Conservation (phyloP, 305 asterid genomes). For the Fraxinus latifolia region DNA sequence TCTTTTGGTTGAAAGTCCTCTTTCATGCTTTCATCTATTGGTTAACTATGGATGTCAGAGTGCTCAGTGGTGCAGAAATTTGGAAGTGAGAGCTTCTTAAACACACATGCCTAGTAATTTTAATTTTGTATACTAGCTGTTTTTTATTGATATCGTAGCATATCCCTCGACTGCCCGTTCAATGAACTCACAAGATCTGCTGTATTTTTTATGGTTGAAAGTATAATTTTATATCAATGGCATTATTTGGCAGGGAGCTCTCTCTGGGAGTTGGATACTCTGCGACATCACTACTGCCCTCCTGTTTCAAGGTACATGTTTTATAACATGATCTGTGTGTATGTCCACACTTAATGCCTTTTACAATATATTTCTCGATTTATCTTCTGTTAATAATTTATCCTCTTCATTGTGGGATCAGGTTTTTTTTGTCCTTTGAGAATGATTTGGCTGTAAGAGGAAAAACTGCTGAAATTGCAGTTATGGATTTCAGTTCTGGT, state of each 20-base stretch:
- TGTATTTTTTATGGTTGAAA: background rate
- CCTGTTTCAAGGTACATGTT: conserved; percentile 68
- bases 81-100: background rate
- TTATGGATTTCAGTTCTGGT: conserved; percentile 82
- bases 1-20: background rate
- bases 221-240: conserved; percentile 5
- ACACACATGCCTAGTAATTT: background rate
- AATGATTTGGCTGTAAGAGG: conserved; percentile 71
- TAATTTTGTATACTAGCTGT: background rate
- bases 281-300: conserved; percentile 77
- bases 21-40: background rate
- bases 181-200: background rate
- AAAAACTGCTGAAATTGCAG: conserved; percentile 68
- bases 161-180: background rate
- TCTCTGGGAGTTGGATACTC: conserved; percentile 86
- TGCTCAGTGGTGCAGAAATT: background rate
- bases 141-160: background rate
- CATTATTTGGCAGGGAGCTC: conserved; percentile 69
- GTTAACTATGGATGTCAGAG: background rate
- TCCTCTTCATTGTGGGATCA: conserved; percentile 25
- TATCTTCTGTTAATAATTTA: background rate
- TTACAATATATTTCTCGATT: background rate
- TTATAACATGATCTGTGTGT: background rate
- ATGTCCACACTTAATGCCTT: background rate
- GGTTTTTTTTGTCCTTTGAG: conserved; percentile 71